Evolutionary conservation across 2,329 filamentous ascomycete species (phyloP).

Genomic region (Colletotrichum sp.): DNA sequence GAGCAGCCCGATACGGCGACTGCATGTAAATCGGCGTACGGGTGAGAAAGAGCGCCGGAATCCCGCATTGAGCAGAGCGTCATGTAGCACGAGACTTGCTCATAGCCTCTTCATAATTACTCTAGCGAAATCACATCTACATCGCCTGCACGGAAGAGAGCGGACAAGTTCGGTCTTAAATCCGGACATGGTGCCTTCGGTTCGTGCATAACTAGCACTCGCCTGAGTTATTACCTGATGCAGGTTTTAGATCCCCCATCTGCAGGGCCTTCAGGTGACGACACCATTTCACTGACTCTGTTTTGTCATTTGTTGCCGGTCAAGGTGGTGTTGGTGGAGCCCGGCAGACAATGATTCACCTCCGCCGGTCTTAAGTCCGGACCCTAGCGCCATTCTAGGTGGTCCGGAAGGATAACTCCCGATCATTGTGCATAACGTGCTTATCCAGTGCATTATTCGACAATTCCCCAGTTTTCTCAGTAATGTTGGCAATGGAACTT

Average conservation of each 20-base stretch:
- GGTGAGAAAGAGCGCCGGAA: background rate
- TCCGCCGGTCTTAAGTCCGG: background rate
- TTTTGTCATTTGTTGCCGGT: background rate
- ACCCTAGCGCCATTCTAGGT: background rate
- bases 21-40: background rate
- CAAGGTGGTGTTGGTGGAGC: background rate
- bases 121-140: background rate
- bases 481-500: background rate
- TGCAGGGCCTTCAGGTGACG: background rate
- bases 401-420: background rate
- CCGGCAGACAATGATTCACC: background rate
- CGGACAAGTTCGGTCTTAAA: background rate
- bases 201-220: background rate
- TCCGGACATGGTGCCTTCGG: background rate
- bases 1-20: background rate
- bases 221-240: background rate
- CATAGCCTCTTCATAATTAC: background rate
- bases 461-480: background rate
- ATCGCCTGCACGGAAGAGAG: background rate
- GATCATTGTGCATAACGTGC: background rate
- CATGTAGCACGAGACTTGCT: background rate
- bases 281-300: background rate
- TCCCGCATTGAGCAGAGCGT: background rate
- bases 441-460: background rate
- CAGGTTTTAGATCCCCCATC: background rate